These are phyloP conservation scores for Quercus variabilis DNA, from an alignment of 306 rosid species.

Conservation along the genomic window DNA sequence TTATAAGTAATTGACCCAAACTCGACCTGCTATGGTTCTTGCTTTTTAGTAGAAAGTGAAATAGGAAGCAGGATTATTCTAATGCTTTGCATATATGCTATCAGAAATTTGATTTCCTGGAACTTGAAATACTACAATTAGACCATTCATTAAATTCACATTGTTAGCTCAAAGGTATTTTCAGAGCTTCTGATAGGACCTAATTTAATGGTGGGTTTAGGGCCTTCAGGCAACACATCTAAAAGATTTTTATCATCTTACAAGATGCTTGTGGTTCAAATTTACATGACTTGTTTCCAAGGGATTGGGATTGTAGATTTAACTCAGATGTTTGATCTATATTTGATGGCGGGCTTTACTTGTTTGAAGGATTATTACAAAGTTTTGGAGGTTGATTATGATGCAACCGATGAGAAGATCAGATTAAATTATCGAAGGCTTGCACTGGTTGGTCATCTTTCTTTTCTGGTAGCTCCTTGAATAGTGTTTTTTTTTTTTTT, in stretches of 20 bases:
- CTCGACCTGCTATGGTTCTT: not conserved
- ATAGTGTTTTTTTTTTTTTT: slow-evolving; percentile 1
- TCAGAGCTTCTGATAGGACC: not conserved
- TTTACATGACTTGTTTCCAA: not conserved
- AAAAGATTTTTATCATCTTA: not conserved
- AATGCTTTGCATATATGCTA: not conserved
- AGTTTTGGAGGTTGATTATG: slow-evolving; percentile 72
- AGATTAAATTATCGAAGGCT: slow-evolving; percentile 64
- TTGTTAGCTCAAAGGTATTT: not conserved
- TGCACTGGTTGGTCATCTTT: slow-evolving; percentile 55
- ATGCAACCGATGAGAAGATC: slow-evolving; percentile 70
- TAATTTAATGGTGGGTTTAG: not conserved
- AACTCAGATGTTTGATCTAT: not conserved
- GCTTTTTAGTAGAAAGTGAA: not conserved
- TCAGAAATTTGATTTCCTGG: not conserved
- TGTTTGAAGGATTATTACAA: slow-evolving; percentile 59
- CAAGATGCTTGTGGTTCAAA: not conserved
- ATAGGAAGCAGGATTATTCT: not conserved
- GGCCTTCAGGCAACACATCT: not conserved
- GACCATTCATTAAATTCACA: not conserved
- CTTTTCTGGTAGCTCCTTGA: slow-evolving; percentile 9
- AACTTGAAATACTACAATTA: not conserved
- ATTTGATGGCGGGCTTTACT: slow-evolving; percentile 13
- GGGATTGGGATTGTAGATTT: not conserved
- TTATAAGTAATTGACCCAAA: not conserved